Conservation (phyloP, 2,329 filamentous ascomycete species). For the Fusarium sp. region DNA sequence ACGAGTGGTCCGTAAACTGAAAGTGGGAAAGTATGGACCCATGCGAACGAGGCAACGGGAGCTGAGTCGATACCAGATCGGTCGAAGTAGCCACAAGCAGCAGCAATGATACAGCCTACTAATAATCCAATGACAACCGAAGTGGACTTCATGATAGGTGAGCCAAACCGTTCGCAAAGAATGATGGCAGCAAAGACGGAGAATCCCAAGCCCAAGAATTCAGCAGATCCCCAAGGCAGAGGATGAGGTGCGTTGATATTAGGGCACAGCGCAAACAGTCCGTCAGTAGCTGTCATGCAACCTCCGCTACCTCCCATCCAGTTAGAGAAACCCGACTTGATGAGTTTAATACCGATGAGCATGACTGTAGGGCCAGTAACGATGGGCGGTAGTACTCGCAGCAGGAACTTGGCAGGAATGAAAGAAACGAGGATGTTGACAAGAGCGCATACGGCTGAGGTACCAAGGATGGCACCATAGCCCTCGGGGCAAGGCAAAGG, state of each 20-base stretch:
- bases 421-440: conserved; percentile 82
- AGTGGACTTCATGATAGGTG: conserved; percentile 86
- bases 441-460: conserved; percentile 71
- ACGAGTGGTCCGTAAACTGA: conserved; percentile 79
- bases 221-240: conserved; percentile 80
- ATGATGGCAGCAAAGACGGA: conserved; percentile 84
- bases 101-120: conserved; percentile 81
- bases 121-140: conserved; percentile 81
- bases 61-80: conserved; percentile 76
- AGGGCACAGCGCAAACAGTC: conserved; percentile 74
- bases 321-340: conserved; percentile 77
- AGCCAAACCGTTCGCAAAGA: conserved; percentile 82
- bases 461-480: conserved; percentile 79
- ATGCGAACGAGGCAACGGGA: conserved; percentile 79
- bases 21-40: conserved; percentile 81
- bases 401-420: conserved; percentile 74
- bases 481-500: conserved; percentile 79
- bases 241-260: conserved; percentile 75
- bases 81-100: conserved; percentile 82
- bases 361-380: conserved; percentile 78
- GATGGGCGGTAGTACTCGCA: conserved; percentile 82
- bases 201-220: conserved; percentile 84
- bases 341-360: conserved; percentile 79
- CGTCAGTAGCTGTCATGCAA: conserved; percentile 63
- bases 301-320: conserved; percentile 81